Conservation (phyloP, 2,329 filamentous ascomycete species). For the Exserohilum rostratum region DNA sequence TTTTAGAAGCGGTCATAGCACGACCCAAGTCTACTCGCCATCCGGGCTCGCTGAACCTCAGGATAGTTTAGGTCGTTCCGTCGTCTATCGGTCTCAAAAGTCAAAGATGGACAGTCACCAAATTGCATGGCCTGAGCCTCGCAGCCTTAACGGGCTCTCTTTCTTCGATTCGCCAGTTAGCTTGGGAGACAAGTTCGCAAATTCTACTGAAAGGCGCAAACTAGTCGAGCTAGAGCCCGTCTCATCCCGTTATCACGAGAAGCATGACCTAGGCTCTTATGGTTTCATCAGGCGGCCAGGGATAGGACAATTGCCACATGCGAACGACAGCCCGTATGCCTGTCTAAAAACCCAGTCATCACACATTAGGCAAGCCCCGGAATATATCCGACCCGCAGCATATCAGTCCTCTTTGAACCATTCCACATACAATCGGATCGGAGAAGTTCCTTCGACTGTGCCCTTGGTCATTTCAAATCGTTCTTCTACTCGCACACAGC, state of each 20-base stretch:
- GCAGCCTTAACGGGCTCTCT: slow-evolving; percentile 43
- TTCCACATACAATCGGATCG: slow-evolving; percentile 12
- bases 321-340: slow-evolving; percentile 12
- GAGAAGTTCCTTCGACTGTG: slow-evolving; percentile 23
- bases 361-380: slow-evolving; percentile 6
- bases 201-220: slow-evolving; percentile 1
- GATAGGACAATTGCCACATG: slow-evolving; percentile 4
- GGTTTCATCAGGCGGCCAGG: slow-evolving; percentile 22
- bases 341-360: slow-evolving; percentile 5
- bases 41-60: slow-evolving; percentile 33
- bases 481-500: slow-evolving; percentile 17
- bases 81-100: slow-evolving; percentile 34
- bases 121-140: slow-evolving; percentile 29
- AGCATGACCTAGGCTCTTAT: slow-evolving; percentile 17
- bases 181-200: slow-evolving; percentile 22
- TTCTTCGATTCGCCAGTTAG: slow-evolving; percentile 43
- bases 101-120: slow-evolving; percentile 8
- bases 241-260: slow-evolving; percentile 6
- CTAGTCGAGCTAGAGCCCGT: slow-evolving; percentile 2
- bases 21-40: slow-evolving; percentile 17
- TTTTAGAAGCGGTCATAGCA: slow-evolving; percentile 36
- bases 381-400: slow-evolving; percentile 6
- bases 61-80: slow-evolving; percentile 37
- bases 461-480: slow-evolving; percentile 20
- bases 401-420: slow-evolving; percentile 11